Conservation (phyloP, 257 asterid genomes). For the Phtheirospermum japonicum region DNA sequence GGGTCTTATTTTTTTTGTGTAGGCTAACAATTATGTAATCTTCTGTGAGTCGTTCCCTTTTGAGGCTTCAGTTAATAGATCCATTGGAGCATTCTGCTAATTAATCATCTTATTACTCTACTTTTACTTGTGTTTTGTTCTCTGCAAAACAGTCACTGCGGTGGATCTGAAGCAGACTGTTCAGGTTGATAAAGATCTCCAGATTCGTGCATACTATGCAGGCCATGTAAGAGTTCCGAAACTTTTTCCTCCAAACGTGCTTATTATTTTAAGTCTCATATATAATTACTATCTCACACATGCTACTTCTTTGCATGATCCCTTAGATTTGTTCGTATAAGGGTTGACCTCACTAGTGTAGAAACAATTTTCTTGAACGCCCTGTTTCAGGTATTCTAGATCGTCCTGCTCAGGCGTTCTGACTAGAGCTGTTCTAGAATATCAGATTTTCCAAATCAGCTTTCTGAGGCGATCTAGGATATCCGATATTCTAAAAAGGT, state of each 20-base stretch:
- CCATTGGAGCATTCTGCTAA: not conserved
- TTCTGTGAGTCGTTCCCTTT: too few relatives aligned
- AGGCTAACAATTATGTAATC: too few relatives aligned
- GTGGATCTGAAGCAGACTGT: constrained; percentile 90
- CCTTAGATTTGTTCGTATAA: not conserved
- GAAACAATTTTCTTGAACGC: too few relatives aligned
- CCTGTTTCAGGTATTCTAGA: too few relatives aligned
- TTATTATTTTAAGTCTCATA: not conserved
- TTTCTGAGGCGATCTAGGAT: too few relatives aligned
- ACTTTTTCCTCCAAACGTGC: constrained; percentile 18
- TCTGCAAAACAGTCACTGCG: constrained; percentile 56
- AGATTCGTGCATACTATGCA: constrained; percentile 92
- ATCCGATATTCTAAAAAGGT: too few relatives aligned
- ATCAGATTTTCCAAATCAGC: too few relatives aligned
- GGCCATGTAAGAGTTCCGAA: constrained; percentile 69
- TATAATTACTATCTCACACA: not conserved
- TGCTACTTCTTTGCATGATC: constrained; percentile 12
- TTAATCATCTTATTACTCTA: constrained; percentile 16
- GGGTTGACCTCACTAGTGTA: constrained; percentile 5
- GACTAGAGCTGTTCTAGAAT: too few relatives aligned
- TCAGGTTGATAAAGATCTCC: constrained; percentile 78
- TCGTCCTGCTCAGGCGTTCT: too few relatives aligned
- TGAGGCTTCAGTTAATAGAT: too few relatives aligned
- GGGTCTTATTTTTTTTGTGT: not conserved
- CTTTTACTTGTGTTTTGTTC: constrained; percentile 9